A percentile compares a stretch with the other conserved stretches of the same genome.
These are phyloP conservation scores for Tetraselmis chui DNA, from an alignment of 139 green algal genomes.

Conservation along the genomic window DNA sequence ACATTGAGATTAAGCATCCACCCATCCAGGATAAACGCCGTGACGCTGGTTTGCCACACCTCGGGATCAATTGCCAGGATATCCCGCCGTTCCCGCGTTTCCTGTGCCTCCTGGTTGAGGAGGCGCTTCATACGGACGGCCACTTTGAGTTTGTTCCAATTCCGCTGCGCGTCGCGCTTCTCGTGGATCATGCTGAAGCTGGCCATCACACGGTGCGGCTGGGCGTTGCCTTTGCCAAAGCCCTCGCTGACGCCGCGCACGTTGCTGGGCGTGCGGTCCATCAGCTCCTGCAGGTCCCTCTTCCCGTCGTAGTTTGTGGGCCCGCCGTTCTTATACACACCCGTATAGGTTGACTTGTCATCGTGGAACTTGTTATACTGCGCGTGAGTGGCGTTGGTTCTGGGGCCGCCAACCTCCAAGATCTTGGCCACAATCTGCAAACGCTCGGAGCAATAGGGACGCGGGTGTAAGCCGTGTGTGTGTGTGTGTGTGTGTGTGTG, in stretches of 20 bases:
- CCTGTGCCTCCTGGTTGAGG: not conserved
- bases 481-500: no score
- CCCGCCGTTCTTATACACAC: not conserved
- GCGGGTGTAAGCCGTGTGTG: no score
- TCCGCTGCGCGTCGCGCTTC: not conserved
- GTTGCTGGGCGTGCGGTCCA: not conserved
- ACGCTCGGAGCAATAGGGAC: no score
- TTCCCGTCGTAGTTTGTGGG: not conserved
- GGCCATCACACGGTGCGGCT: not conserved
- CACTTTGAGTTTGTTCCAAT: not conserved
- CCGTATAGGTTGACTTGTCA: slow-evolving; percentile 9
- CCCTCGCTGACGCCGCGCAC: not conserved
- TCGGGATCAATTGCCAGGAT: not conserved
- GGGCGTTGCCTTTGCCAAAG: not conserved
- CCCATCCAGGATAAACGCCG: no score
- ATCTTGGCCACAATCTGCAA: not conserved
- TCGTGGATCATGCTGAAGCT: not conserved
- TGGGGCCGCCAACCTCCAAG: not conserved
- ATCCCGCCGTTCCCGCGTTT: not conserved
- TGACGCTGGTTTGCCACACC: not conserved
- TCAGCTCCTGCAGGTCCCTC: not conserved
- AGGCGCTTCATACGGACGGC: not conserved
- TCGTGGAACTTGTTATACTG: slow-evolving; percentile 7
- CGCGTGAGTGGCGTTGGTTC: not conserved
- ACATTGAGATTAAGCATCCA: no score